Percentiles rank a stretch among this genome's conserved stretches.
These are phyloP conservation scores for Monilinia laxa DNA, from an alignment of 2,329 filamentous ascomycete species.

Conservation along the genomic window DNA sequence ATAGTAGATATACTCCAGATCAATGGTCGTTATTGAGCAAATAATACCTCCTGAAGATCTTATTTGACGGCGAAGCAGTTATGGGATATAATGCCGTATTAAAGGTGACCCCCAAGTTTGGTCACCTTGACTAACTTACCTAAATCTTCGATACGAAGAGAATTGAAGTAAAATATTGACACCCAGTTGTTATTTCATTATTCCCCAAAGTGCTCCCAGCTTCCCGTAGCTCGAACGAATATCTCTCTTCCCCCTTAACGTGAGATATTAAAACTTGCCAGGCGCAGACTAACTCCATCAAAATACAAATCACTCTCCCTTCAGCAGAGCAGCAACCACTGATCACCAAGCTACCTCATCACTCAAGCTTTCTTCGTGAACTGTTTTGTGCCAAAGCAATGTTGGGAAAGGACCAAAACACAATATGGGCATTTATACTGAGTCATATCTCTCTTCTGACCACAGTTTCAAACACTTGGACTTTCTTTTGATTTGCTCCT, in stretches of 20 bases:
- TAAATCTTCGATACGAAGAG: background rate
- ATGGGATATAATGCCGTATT: background rate
- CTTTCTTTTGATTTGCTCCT: slow-evolving; percentile 28
- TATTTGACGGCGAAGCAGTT: background rate
- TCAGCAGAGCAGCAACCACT: background rate
- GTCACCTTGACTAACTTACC: background rate
- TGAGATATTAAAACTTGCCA: background rate
- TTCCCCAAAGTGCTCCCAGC: background rate
- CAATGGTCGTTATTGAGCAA: background rate
- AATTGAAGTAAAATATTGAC: background rate
- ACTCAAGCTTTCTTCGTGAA: background rate
- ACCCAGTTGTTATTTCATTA: background rate
- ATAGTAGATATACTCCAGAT: background rate
- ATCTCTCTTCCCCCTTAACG: no score
- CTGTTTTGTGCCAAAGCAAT: slow-evolving; percentile 16
- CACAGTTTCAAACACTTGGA: slow-evolving; percentile 29
- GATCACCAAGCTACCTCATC: background rate
- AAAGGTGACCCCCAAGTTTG: background rate
- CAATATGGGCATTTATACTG: slow-evolving; percentile 30
- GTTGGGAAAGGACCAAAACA: slow-evolving; percentile 25
- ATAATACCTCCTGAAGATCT: background rate
- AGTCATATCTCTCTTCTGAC: slow-evolving; percentile 28
- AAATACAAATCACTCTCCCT: background rate
- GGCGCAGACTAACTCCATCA: background rate
- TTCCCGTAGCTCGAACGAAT: background rate